phyloP scores from a whole-genome alignment of 75 land plant species.

The Cunninghamia lanceolata region DNA sequence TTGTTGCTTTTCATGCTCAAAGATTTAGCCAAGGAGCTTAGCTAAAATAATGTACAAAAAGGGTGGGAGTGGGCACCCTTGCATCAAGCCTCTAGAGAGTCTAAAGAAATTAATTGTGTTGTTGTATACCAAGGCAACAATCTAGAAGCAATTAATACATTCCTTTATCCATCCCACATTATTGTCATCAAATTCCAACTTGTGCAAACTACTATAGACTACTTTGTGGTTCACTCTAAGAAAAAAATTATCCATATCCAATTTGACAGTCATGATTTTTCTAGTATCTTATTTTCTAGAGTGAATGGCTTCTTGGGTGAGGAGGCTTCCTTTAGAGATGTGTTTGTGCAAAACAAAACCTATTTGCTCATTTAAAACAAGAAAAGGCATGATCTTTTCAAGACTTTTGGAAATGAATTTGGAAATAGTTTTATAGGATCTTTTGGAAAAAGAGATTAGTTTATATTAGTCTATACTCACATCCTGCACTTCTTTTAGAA shows the following conservation, averaged over 20 bases:
- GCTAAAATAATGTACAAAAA: background rate
- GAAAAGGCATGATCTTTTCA: background rate
- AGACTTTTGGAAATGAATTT: background rate
- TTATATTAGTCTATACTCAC: no score
- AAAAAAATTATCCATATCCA: background rate
- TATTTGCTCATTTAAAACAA: background rate
- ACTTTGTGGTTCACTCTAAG: background rate
- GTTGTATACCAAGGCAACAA: background rate
- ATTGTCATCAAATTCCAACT: background rate
- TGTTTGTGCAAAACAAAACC: background rate
- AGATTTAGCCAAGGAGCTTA: background rate
- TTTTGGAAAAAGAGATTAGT: no score
- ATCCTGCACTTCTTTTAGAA: no score
- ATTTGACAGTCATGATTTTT: no score
- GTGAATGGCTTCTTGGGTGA: no score
- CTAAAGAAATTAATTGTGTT: background rate
- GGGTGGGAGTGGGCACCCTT: background rate
- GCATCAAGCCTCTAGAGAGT: background rate
- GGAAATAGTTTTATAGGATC: background rate
- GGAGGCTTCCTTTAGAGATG: background rate
- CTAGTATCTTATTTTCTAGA: no score
- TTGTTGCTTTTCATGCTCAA: background rate
- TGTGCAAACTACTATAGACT: background rate
- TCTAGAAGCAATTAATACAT: background rate
- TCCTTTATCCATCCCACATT: background rate